Conservation (phyloP, 345 rosid species). For the Arabis hirsuta region DNA sequence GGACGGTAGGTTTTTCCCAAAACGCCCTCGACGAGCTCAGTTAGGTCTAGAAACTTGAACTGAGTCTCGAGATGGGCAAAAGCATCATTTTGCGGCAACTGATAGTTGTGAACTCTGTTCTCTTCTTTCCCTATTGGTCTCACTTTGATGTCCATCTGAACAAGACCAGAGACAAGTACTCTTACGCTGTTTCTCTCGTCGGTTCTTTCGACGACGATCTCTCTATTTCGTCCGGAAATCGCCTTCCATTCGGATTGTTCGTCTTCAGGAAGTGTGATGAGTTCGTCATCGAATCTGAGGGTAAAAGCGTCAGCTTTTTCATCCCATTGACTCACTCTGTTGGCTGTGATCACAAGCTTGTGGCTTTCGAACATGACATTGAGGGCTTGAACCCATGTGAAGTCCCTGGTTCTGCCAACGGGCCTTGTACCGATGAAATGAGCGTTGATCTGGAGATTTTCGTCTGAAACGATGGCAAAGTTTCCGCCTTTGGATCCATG, state of each 20-base stretch:
- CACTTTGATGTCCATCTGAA: conserved; percentile 62
- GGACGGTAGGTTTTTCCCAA: conserved; percentile 78
- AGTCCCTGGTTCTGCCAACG: conserved; percentile 74
- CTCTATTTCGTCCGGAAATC: conserved; percentile 45
- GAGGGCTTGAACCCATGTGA: conserved; percentile 90
- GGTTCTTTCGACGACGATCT: conserved; percentile 63
- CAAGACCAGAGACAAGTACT: conserved; percentile 57
- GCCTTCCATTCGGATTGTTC: conserved; percentile 73
- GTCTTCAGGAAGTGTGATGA: conserved; percentile 59
- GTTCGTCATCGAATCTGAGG: conserved; percentile 57
- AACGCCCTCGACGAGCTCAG: conserved; percentile 70
- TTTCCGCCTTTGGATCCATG: conserved; percentile 86
- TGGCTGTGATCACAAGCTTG: conserved; percentile 69
- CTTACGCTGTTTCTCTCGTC: conserved; percentile 58
- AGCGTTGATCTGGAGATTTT: conserved; percentile 79
- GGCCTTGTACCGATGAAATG: conserved; percentile 90
- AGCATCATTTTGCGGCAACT: conserved; percentile 62
- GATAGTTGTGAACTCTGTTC: conserved; percentile 70
- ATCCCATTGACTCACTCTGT: conserved; percentile 61
- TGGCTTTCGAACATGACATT: conserved; percentile 70
- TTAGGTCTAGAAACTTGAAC: conserved; percentile 64
- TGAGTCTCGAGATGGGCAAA: conserved; percentile 85
- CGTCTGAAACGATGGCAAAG: conserved; percentile 82
- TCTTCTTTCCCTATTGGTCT: conserved; percentile 68
- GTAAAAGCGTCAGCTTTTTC: conserved; percentile 58